Base-by-base conservation (phyloP, 1,284 basidiomycete species). In the Microbotryomycetes sp. region DNA sequence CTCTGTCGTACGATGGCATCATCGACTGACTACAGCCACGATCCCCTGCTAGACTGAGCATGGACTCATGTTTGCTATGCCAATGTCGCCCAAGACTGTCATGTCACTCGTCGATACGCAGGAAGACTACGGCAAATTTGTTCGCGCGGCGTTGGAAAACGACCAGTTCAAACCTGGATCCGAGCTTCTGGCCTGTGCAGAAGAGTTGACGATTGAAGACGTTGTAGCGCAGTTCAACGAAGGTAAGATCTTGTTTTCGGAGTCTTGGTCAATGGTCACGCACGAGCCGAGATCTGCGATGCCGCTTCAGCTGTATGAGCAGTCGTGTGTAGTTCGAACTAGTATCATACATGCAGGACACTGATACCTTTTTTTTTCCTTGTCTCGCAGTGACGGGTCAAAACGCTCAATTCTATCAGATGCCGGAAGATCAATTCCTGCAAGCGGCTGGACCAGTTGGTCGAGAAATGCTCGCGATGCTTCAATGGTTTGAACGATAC, bases 81-180 rank as follows among this genome's bases (percentile, higher is more conserved):
- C 65, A 29, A 58, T 68, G 47, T 29, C 50, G 15, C 50, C 65
- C 1, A 14, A 62, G 6, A 60, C 60, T 0, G 25, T 46, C n/a
- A 26, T 70, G 19, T 60, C 70, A 1, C 19, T 67, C 23, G 56
- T 69, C 53, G 67, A 71, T 31, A 55, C 58, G 28, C 25, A 48
- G 15, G 53, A 42, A 16, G 71, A 72, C 48, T 65, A 65, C 16
- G 71, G 71, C 32, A 64, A 63, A 4, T 71, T 62, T 60, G 71
- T 70, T 6, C 49, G 59, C 5, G 70, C 54, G 28, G 62, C 69
- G 30, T 56, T 72, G 31, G 59, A 70, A 45, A 57, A 63, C 4
- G 63, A 56, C 23, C 29, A 49, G 22, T 36, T 61, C 22, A 49
- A 55, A 6, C 47, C 60, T 25, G 56, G 59, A 14, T 32, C 42